Evolutionary conservation across 306 rosid genomes (phyloP).

Genomic region (Oxytropis ochrocephala): DNA sequence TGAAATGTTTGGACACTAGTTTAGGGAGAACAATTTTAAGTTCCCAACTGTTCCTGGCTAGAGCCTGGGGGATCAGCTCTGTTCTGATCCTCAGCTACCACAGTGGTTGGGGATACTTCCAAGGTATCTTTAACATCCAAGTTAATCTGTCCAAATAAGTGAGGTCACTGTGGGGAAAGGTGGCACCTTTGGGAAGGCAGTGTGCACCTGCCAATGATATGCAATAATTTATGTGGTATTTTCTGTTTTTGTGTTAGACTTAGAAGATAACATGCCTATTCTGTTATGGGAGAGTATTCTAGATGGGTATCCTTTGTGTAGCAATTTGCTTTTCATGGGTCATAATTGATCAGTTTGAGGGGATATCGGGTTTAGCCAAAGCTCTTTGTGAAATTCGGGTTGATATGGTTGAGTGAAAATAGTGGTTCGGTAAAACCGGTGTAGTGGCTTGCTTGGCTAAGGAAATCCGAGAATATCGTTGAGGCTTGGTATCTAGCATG

Average conservation of each 20-base stretch:
- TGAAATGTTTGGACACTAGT: neutral
- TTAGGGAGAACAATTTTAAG: neutral
- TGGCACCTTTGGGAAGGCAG: neutral
- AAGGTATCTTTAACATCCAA: neutral
- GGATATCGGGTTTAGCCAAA: neutral
- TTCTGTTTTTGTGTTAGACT: neutral
- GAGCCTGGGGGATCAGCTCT: too few relatives aligned
- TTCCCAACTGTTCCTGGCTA: neutral
- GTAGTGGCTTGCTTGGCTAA: neutral
- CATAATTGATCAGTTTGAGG: neutral
- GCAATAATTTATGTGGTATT: neutral
- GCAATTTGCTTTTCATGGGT: neutral
- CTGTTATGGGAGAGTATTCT: neutral
- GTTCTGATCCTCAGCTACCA: neutral
- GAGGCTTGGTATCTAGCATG: neutral
- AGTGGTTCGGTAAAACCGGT: neutral
- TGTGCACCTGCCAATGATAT: neutral
- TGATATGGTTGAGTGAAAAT: neutral
- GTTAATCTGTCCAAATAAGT: neutral
- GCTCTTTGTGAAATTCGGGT: neutral
- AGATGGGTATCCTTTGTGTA: neutral
- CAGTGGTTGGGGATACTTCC: neutral
- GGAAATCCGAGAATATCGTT: neutral
- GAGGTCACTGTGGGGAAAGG: neutral
- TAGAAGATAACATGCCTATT: neutral